These are phyloP conservation scores for Suhomyces anneliseae DNA, from an alignment of 1,139 yeast genomes.

Conservation along the genomic window DNA sequence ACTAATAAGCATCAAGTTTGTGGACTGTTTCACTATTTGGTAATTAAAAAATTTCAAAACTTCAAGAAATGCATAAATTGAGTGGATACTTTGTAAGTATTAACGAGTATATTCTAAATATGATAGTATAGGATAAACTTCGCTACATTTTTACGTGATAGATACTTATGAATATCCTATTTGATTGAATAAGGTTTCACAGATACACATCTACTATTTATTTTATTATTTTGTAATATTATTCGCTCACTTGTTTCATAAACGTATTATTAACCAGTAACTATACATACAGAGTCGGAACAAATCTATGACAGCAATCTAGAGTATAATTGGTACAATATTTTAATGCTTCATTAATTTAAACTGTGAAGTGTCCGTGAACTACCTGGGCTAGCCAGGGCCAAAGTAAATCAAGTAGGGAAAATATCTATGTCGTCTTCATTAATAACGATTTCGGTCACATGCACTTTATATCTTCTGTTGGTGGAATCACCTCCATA, in stretches of 20 bases:
- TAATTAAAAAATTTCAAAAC: too few relatives aligned
- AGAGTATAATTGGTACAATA: not conserved
- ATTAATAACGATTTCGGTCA: slow-evolving; percentile 52
- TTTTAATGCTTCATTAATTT: not conserved
- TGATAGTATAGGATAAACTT: too few relatives aligned
- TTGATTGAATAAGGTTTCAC: too few relatives aligned
- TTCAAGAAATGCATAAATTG: too few relatives aligned
- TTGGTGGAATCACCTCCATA: slow-evolving; percentile 28
- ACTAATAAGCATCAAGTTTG: too few relatives aligned
- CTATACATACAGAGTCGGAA: not conserved
- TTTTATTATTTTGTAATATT: too few relatives aligned
- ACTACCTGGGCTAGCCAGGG: not conserved
- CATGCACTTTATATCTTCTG: slow-evolving; percentile 45
- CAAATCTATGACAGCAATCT: not conserved
- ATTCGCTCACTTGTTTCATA: not conserved
- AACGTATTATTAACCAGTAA: not conserved
- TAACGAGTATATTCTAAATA: too few relatives aligned
- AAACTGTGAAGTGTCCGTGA: not conserved
- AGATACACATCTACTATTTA: too few relatives aligned
- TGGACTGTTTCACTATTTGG: too few relatives aligned
- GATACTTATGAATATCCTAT: too few relatives aligned
- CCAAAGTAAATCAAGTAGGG: slow-evolving; percentile 6
- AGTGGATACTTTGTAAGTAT: too few relatives aligned
- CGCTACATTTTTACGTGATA: too few relatives aligned
- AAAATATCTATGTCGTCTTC: slow-evolving; percentile 30